phyloP scores from a whole-genome alignment of 192 early-diverging fungal genomes.

The Backusella sp. region DNA sequence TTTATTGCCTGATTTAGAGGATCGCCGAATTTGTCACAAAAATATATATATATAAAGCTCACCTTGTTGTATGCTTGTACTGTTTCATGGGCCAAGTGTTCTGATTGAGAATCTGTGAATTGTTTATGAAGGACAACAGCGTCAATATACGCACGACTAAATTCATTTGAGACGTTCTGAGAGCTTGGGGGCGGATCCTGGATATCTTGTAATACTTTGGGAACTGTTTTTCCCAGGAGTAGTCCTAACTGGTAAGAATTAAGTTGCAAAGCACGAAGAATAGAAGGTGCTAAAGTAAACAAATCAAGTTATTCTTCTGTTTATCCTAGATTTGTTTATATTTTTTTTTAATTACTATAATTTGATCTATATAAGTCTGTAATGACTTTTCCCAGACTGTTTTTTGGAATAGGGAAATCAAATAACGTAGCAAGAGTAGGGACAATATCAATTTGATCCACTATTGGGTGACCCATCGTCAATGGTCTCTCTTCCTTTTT shows the following conservation, averaged over 20 bases:
- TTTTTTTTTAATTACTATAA: constrained; percentile 23
- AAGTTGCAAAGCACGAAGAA: constrained; percentile 55
- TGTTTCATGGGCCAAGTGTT: constrained; percentile 7
- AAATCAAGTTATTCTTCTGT: neutral
- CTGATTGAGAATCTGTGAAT: neutral
- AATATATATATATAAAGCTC: neutral
- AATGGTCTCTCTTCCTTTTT: neutral
- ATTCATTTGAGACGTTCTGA: neutral
- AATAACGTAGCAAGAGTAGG: constrained; percentile 79
- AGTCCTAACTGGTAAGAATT: constrained; percentile 61
- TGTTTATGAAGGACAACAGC: constrained; percentile 12
- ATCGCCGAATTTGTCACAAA: neutral
- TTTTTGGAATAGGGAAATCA: constrained; percentile 90
- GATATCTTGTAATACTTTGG: neutral
- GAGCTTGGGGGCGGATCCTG: neutral
- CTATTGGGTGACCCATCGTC: constrained; percentile 50
- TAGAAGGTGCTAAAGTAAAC: neutral
- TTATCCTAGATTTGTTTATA: neutral
- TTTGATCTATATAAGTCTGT: constrained; percentile 67
- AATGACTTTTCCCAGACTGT: constrained; percentile 85
- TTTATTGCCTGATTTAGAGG: constrained; percentile 6
- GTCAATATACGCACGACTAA: neutral
- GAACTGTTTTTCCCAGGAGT: constrained; percentile 24
- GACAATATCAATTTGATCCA: constrained; percentile 90
- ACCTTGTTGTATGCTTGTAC: constrained; percentile 22